Evolutionary conservation across 2,329 filamentous ascomycete species (phyloP), one percentile per base, ranked within the genome.

Genomic region (Grosmannia huntii): DNA sequence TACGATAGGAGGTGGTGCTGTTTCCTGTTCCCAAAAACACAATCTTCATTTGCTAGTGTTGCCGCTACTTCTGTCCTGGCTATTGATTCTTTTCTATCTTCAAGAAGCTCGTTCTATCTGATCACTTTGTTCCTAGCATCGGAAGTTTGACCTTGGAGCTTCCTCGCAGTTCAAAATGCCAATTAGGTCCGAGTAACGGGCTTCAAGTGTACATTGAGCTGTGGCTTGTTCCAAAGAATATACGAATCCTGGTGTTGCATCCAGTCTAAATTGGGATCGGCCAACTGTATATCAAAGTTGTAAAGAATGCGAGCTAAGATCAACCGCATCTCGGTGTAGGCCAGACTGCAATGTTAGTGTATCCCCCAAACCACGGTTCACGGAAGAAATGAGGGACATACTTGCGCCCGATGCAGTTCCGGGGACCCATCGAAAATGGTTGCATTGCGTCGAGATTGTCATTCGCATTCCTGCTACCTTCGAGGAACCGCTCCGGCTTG

Each of bases 371-470:
- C 2, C 11, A 21, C 44, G 3, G 36, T 31, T 7, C 6, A n/a
- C 19, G 16, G 16, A 44, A 9, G 31, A 46, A 16, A 44, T 7
- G 19, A n/a, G 14, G 28, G 0, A 60, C 60, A 21, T 52, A 62
- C 60, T 57, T 58, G 23, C 58, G 38, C 3, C 63, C 62, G 16
- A 65, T 41, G 46, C 62, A 65, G 56, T 58, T 62, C 9, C 62
- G 31, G 16, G 62, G 46, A 0, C 62, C 63, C 9, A 55, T 14
- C 16, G 51, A 55, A 52, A 64, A 64, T 12, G 62, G 61, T 54
- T 64, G 53, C 68, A 76, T 68, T 1, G 70, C 71, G 0, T 73
- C 71, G 51, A 70, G 68, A 41, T 68, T 71, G 60, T 81, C 77
- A 10, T 62, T 57, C 0, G 63, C 64, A 62, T 73, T 79, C 4